phyloP scores from a whole-genome alignment of 805 yeast species.

The Kluyveromyces nonfermentans region DNA sequence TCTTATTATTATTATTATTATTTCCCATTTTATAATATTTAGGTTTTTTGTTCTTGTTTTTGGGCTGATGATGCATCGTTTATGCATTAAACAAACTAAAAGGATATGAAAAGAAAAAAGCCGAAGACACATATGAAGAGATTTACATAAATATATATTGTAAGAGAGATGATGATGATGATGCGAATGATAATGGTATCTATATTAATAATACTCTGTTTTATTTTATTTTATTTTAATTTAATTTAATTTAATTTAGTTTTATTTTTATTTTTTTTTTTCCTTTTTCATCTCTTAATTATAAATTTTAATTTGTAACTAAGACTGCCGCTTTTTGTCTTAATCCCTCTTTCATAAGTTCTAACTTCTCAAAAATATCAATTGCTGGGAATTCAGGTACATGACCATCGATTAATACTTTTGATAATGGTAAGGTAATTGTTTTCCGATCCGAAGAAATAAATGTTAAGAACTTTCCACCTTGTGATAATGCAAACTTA shows the following conservation, averaged over 20 bases:
- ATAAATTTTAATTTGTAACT: conserved; percentile 14
- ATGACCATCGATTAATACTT: conserved; percentile 38
- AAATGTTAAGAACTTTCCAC: conserved; percentile 70
- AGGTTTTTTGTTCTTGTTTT: too few species aligned
- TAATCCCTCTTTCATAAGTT: conserved; percentile 59
- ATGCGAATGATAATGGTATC: too few species aligned
- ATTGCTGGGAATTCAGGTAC: conserved; percentile 40
- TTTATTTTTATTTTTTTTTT: background rate
- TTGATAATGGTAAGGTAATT: conserved; percentile 50
- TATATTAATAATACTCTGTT: too few species aligned
- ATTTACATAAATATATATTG: too few species aligned
- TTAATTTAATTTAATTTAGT: too few species aligned
- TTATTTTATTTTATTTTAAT: too few species aligned
- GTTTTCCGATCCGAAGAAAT: conserved; percentile 70
- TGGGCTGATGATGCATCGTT: too few species aligned
- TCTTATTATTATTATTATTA: too few species aligned
- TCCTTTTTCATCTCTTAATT: background rate
- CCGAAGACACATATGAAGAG: background rate
- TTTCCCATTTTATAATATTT: too few species aligned
- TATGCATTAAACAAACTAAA: background rate
- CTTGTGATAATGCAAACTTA: conserved; percentile 69
- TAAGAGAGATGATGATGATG: too few species aligned
- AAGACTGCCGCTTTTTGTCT: conserved; percentile 28
- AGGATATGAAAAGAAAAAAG: too few species aligned
- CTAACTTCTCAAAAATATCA: conserved; percentile 37